Evolutionary conservation across 2,329 filamentous ascomycete genomes (phyloP).

Genomic region (Aspergillus sp.): DNA sequence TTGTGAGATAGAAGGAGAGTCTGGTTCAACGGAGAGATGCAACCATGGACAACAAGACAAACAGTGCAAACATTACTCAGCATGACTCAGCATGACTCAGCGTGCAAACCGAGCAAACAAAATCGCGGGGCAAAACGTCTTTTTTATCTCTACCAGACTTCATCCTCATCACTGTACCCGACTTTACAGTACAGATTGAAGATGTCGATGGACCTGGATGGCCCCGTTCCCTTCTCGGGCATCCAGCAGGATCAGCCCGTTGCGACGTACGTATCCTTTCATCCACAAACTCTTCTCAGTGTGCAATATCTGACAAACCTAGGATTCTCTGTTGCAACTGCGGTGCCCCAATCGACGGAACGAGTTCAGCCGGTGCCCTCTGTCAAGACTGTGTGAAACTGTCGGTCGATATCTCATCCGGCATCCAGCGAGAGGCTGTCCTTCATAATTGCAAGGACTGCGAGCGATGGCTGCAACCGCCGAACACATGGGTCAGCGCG

Average conservation of each 20-base stretch:
- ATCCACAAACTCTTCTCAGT: constrained; percentile 4
- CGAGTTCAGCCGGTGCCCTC: constrained; percentile 70
- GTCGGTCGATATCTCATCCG: constrained; percentile 83
- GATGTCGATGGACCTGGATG: constrained; percentile 49
- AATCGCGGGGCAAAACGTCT: constrained; percentile 10
- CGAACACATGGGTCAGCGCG: constrained; percentile 76
- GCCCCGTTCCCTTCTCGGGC: constrained; percentile 42
- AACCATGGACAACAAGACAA: background rate
- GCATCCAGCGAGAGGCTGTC: constrained; percentile 81
- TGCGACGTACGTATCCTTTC: constrained; percentile 43
- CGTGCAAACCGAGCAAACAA: constrained; percentile 10
- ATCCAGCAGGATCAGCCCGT: constrained; percentile 30
- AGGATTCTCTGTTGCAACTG: constrained; percentile 98
- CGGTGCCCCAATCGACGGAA: constrained; percentile 90
- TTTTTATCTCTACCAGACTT: constrained; percentile 2
- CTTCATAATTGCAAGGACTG: constrained; percentile 91
- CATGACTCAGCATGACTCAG: background rate
- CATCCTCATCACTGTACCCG: constrained; percentile 1
- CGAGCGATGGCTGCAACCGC: constrained; percentile 85
- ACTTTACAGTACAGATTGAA: too few relatives aligned
- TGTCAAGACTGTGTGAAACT: constrained; percentile 95
- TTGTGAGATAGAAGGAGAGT: background rate
- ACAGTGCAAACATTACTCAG: constrained; percentile 1
- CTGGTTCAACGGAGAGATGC: background rate
- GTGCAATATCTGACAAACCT: constrained; percentile 1